phyloP scores from a whole-genome alignment of 2,329 filamentous ascomycete species.

The Aaosphaeria pasadenensis region DNA sequence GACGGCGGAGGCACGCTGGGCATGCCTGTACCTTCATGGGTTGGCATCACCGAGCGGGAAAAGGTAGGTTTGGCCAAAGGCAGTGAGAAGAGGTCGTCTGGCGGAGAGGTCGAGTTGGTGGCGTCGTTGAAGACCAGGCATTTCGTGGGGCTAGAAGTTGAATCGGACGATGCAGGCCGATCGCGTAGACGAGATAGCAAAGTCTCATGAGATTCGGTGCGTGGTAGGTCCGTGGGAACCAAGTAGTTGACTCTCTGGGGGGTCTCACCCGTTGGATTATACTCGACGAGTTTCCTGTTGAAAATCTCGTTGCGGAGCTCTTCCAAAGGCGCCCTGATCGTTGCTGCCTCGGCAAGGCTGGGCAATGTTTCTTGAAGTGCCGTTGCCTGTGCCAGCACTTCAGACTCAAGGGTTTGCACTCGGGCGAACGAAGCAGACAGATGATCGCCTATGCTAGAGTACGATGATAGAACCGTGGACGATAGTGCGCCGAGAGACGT shows the following conservation, averaged over 20 bases:
- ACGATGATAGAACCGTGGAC: slow-evolving; percentile 68
- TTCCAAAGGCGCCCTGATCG: slow-evolving; percentile 66
- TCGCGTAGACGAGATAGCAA: slow-evolving; percentile 51
- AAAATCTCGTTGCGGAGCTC: slow-evolving; percentile 69
- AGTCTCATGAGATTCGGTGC: slow-evolving; percentile 63
- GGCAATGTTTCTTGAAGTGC: slow-evolving; percentile 60
- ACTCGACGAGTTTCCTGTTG: slow-evolving; percentile 68
- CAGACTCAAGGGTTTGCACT: slow-evolving; percentile 65
- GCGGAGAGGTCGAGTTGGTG: slow-evolving; percentile 32
- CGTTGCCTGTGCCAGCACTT: slow-evolving; percentile 61
- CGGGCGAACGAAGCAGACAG: slow-evolving; percentile 67
- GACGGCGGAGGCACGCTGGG: slow-evolving; percentile 24
- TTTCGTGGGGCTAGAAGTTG: slow-evolving; percentile 45
- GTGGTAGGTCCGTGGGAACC: slow-evolving; percentile 76
- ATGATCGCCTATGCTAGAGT: slow-evolving; percentile 66
- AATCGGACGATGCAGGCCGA: slow-evolving; percentile 27
- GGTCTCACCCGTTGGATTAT: slow-evolving; percentile 79
- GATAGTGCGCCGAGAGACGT: slow-evolving; percentile 66
- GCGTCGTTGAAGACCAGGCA: slow-evolving; percentile 53
- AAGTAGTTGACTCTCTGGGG: slow-evolving; percentile 77
- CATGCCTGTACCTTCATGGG: slow-evolving; percentile 4
- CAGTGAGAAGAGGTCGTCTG: slow-evolving; percentile 24
- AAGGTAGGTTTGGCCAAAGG: slow-evolving; percentile 18
- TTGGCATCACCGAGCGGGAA: slow-evolving; percentile 23
- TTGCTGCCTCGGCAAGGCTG: slow-evolving; percentile 53